A percentile compares a stretch with the other conserved stretches of the same genome.
Evolutionary conservation across 495 filamentous ascomycete species (phyloP).

Genomic region (Umbilicaria muhlenbergii): DNA sequence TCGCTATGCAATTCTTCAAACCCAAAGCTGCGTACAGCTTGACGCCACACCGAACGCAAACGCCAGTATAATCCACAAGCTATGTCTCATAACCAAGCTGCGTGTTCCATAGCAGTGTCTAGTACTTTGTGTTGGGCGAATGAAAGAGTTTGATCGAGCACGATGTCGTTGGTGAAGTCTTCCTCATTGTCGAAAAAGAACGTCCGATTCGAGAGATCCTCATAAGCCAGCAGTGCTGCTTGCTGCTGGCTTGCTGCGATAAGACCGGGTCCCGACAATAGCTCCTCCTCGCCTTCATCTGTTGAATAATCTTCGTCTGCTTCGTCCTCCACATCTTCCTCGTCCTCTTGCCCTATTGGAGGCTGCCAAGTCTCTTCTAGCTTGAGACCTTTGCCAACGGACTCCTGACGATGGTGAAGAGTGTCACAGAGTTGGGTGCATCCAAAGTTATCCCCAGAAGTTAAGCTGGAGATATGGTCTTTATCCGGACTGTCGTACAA

Average conservation of each 20-base stretch:
- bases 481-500: slow-evolving; percentile 55
- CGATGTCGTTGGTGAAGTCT: slow-evolving; percentile 5
- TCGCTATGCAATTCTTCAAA: no score
- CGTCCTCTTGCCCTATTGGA: slow-evolving; percentile 38
- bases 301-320: slow-evolving; percentile 24
- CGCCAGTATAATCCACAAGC: no score
- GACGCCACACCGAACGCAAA: no score
- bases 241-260: slow-evolving; percentile 14
- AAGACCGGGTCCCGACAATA: background rate
- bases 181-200: slow-evolving; percentile 33
- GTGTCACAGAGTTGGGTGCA: slow-evolving; percentile 22
- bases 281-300: slow-evolving; percentile 22
- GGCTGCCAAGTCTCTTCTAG: slow-evolving; percentile 76
- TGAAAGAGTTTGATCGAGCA: slow-evolving; percentile 11
- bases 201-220: slow-evolving; percentile 27
- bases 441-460: slow-evolving; percentile 29
- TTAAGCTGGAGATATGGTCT: slow-evolving; percentile 20
- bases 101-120: background rate
- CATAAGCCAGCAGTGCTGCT: slow-evolving; percentile 15
- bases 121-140: slow-evolving; percentile 7
- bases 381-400: slow-evolving; percentile 57
- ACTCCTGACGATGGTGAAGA: slow-evolving; percentile 16
- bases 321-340: slow-evolving; percentile 27
- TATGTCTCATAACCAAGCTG: no score
- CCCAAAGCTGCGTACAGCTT: no score